phyloP scores from a whole-genome alignment of 441 rosid genomes.

The Gossypium trilobum region DNA sequence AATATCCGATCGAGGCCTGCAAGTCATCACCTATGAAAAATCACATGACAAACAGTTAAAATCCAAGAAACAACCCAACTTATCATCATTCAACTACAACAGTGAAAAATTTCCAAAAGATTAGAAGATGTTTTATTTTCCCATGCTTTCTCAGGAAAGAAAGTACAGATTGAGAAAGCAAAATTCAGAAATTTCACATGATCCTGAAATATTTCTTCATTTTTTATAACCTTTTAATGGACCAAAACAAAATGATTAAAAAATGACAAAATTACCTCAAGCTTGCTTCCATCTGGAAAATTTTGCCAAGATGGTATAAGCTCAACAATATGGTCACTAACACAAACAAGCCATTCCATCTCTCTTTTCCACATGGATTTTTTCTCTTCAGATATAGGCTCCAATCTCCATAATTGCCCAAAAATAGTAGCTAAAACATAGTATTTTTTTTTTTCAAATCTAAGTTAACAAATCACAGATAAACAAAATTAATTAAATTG shows the following conservation, averaged over 20 bases:
- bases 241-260: not conserved
- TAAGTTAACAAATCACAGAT: not conserved
- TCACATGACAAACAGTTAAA: not conserved
- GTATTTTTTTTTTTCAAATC: not conserved
- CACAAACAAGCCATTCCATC: slow-evolving; percentile 58
- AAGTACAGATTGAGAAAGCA: not conserved
- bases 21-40: slow-evolving; percentile 38
- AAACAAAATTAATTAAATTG: not conserved
- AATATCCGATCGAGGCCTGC: slow-evolving; percentile 54
- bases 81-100: not conserved
- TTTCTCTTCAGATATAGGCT: slow-evolving; percentile 42
- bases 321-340: slow-evolving; percentile 64
- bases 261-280: slow-evolving; percentile 35
- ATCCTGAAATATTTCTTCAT: not conserved
- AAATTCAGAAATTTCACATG: not conserved
- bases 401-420: slow-evolving; percentile 69
- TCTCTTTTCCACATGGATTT: slow-evolving; percentile 67
- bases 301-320: slow-evolving; percentile 55
- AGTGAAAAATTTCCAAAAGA: not conserved
- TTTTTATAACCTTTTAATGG: not conserved
- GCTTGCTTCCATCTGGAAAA: slow-evolving; percentile 51
- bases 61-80: not conserved
- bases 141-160: not conserved
- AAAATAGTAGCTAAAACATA: slow-evolving; percentile 42
- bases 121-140: not conserved